Evolutionary conservation across 78 protist species (phyloP).

Genomic region (Pelomyxa schiedti): DNA sequence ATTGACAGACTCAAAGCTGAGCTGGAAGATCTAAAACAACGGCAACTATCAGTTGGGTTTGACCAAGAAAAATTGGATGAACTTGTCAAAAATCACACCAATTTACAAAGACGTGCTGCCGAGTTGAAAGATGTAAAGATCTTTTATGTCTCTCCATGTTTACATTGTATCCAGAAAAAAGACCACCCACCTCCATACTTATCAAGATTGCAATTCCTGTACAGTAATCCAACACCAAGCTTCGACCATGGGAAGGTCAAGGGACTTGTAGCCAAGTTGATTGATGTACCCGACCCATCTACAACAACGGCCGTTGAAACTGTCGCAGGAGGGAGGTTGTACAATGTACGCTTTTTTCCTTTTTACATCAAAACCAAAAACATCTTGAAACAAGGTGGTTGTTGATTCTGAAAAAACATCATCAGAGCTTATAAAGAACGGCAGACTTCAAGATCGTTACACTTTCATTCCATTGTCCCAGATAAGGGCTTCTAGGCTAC

Average conservation of each 20-base stretch:
- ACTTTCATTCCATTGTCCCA: slow-evolving; percentile 94
- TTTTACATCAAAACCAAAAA: too few relatives aligned
- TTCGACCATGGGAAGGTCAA: slow-evolving; percentile 66
- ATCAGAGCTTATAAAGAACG: slow-evolving; percentile 59
- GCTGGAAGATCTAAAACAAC: neutral
- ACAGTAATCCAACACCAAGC: slow-evolving; percentile 46
- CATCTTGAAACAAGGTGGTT: too few relatives aligned
- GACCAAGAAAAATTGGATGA: neutral
- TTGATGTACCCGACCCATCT: slow-evolving; percentile 33
- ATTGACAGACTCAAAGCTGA: slow-evolving; percentile 12
- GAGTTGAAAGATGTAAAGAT: too few relatives aligned
- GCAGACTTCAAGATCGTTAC: slow-evolving; percentile 65
- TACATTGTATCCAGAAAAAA: too few relatives aligned
- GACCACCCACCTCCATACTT: too few relatives aligned
- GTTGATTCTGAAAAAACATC: slow-evolving; percentile 79
- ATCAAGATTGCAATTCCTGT: slow-evolving; percentile 58
- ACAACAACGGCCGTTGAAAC: slow-evolving; percentile 76
- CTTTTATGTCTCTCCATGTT: too few relatives aligned
- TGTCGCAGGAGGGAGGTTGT: slow-evolving; percentile 82
- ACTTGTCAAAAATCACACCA: too few relatives aligned
- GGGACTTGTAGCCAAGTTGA: slow-evolving; percentile 79
- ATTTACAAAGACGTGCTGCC: too few relatives aligned
- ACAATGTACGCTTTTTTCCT: too few relatives aligned
- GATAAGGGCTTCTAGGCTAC: slow-evolving; percentile 38
- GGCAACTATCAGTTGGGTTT: neutral